Conservation (phyloP, 306 rosid genomes). For the Cucurbita moschata region DNA sequence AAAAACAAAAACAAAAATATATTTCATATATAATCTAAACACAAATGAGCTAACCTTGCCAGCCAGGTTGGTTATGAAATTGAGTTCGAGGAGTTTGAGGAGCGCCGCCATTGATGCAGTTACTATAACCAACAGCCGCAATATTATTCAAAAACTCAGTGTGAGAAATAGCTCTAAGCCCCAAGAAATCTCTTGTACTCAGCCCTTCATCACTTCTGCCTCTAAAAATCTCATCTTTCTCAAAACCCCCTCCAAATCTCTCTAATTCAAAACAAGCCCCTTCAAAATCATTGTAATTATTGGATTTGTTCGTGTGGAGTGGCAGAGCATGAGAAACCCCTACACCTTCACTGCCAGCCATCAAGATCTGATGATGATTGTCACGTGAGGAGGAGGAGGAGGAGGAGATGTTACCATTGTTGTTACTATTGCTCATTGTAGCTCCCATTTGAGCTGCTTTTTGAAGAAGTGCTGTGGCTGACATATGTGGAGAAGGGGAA, state of each 20-base stretch:
- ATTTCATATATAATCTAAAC: constrained; percentile 11
- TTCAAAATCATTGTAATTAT: background rate
- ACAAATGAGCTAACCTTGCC: constrained; percentile 41
- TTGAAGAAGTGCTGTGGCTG: constrained; percentile 95
- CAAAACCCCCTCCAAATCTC: constrained; percentile 29
- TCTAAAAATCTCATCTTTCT: background rate
- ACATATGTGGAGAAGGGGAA: constrained; percentile 56
- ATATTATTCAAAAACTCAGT: constrained; percentile 41
- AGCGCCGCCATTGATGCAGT: constrained; percentile 26
- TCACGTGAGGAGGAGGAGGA: constrained; percentile 35
- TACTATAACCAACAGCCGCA: constrained; percentile 49
- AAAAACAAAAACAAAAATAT: background rate
- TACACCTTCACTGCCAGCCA: background rate
- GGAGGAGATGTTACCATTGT: background rate
- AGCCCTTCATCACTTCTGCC: background rate
- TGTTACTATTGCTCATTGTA: constrained; percentile 29
- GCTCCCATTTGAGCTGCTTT: constrained; percentile 97
- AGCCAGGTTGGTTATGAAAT: constrained; percentile 34
- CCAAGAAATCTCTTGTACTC: constrained; percentile 67
- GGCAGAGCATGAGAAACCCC: background rate
- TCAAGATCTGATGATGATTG: constrained; percentile 1
- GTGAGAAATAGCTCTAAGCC: constrained; percentile 61
- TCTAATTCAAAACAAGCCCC: constrained; percentile 42
- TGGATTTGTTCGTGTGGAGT: background rate
- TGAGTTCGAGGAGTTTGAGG: constrained; percentile 32